Conservation (phyloP, 306 rosid genomes). For the Lupinus albus region DNA sequence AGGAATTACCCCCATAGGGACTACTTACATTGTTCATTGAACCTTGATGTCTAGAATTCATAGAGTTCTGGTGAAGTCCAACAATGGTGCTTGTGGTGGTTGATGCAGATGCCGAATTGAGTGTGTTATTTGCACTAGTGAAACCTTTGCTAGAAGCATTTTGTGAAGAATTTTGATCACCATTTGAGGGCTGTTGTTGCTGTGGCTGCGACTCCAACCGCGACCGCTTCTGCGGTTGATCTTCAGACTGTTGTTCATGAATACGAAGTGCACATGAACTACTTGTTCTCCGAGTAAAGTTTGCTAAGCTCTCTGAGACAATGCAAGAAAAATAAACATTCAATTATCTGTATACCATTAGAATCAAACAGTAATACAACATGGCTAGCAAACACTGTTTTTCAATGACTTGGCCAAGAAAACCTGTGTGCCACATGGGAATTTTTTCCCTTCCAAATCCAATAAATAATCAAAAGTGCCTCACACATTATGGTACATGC, state of each 20-base stretch:
- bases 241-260: slow-evolving; percentile 72
- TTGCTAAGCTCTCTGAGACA: slow-evolving; percentile 77
- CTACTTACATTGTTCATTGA: slow-evolving; percentile 76
- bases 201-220: slow-evolving; percentile 44
- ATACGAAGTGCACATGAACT: slow-evolving; percentile 65
- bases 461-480: background rate
- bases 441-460: too few relatives aligned
- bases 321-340: slow-evolving; percentile 20
- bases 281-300: slow-evolving; percentile 82
- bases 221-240: slow-evolving; percentile 62
- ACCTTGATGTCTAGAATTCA: slow-evolving; percentile 74
- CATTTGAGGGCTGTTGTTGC: slow-evolving; percentile 57
- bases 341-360: background rate
- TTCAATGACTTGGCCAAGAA: background rate
- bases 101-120: slow-evolving; percentile 70
- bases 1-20: slow-evolving; percentile 83
- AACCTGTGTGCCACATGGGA: background rate
- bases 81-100: slow-evolving; percentile 87
- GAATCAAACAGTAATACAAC: slow-evolving; percentile 32
- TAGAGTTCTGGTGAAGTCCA: slow-evolving; percentile 95
- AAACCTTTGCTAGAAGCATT: slow-evolving; percentile 72
- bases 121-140: slow-evolving; percentile 66
- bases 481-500: background rate
- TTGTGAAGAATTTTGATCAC: slow-evolving; percentile 64
- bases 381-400: background rate